Evolutionary conservation across 805 yeast genomes (phyloP).

Genomic region (Barnettozyma siamensis): DNA sequence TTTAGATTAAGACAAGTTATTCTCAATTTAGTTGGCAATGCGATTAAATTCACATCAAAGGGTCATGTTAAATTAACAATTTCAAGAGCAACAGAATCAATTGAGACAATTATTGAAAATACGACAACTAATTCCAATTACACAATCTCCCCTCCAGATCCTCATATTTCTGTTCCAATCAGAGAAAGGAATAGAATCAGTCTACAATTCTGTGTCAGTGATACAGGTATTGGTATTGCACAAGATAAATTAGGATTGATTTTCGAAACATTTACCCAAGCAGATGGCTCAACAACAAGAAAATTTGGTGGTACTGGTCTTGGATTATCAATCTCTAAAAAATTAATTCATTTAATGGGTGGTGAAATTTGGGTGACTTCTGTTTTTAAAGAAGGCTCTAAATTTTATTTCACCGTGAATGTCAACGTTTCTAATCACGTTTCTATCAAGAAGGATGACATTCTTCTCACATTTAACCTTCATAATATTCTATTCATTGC

Average conservation of each 20-base stretch:
- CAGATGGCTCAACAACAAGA: constrained; percentile 90
- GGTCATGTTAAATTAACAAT: constrained; percentile 80
- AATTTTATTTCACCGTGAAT: constrained; percentile 73
- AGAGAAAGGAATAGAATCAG: constrained; percentile 32
- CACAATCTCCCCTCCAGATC: constrained; percentile 22
- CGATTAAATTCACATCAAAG: constrained; percentile 77
- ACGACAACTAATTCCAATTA: constrained; percentile 26
- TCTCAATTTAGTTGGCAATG: constrained; percentile 81
- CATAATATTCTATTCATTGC: constrained; percentile 69
- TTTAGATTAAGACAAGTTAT: constrained; percentile 85
- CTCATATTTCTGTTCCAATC: constrained; percentile 13
- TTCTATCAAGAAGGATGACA: constrained; percentile 59
- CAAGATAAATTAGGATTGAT: constrained; percentile 79
- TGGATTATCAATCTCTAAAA: constrained; percentile 83
- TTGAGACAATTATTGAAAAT: constrained; percentile 17
- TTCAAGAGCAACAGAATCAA: constrained; percentile 40
- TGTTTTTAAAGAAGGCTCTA: constrained; percentile 72
- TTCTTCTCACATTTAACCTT: constrained; percentile 61
- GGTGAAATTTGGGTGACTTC: constrained; percentile 92
- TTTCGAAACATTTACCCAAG: constrained; percentile 88
- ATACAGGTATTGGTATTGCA: constrained; percentile 87
- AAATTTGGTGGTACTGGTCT: constrained; percentile 92
- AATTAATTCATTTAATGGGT: constrained; percentile 84
- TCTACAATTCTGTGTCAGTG: constrained; percentile 81
- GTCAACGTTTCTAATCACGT: constrained; percentile 65